A percentile compares a stretch with the other conserved stretches of the same genome.
Evolutionary conservation across 2,329 filamentous ascomycete species (phyloP).

Genomic region (Pseudogymnoascus sp.): DNA sequence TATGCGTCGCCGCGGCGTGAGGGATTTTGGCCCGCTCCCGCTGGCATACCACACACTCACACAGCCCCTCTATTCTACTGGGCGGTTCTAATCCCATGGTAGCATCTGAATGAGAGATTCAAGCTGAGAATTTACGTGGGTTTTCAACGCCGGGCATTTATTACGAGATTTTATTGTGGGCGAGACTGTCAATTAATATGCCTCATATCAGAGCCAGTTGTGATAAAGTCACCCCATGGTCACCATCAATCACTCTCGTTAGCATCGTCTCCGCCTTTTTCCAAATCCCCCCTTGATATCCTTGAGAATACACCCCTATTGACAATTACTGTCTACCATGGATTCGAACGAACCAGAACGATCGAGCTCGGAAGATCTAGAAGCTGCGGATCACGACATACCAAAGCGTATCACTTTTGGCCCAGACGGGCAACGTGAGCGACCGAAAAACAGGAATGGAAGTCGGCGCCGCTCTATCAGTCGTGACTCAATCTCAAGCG

Average conservation of each 20-base stretch:
- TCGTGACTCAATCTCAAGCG: constrained; percentile 22
- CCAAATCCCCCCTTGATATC: background rate
- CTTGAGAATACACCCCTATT: background rate
- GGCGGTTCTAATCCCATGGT: background rate
- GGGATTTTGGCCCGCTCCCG: constrained; percentile 7
- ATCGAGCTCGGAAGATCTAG: constrained; percentile 5
- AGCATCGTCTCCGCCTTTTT: background rate
- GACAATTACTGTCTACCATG: background rate
- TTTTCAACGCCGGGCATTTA: background rate
- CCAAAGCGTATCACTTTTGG: constrained; percentile 9
- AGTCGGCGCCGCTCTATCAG: constrained; percentile 14
- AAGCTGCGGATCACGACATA: background rate
- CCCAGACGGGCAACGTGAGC: background rate
- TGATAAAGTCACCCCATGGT: background rate
- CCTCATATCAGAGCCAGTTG: background rate
- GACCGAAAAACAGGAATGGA: background rate
- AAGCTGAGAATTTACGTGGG: background rate
- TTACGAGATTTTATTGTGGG: background rate
- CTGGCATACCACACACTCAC: background rate
- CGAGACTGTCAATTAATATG: background rate
- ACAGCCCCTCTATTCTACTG: background rate
- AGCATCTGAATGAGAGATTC: background rate
- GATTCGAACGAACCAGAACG: background rate
- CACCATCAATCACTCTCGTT: background rate
- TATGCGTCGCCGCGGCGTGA: background rate